Conservation (phyloP, 75 land plant species). For the Adiantum capillusveneris region DNA sequence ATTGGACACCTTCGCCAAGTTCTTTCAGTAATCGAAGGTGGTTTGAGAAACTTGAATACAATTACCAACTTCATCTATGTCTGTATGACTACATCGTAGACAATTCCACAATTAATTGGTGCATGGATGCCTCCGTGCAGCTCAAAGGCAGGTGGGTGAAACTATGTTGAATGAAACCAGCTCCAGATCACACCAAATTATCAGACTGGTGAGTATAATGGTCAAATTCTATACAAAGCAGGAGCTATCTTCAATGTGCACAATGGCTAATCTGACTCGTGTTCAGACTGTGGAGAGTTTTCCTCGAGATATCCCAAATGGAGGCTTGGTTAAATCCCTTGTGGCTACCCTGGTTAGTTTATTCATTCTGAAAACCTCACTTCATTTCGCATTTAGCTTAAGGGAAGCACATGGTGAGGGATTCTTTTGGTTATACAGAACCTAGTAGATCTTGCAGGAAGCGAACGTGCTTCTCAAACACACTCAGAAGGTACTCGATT, state of each 20-base stretch:
- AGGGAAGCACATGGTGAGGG: background rate
- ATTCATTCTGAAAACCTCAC: too few relatives aligned
- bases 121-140: conserved; percentile 34
- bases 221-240: background rate
- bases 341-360: conserved; percentile 83
- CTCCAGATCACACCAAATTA: conserved; percentile 96
- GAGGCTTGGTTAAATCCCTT: conserved; percentile 50
- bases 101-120: background rate
- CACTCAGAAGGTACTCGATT: conserved; percentile 70
- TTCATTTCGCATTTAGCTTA: background rate
- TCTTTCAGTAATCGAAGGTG: conserved; percentile 82
- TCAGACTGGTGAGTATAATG: conserved; percentile 58
- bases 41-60: background rate
- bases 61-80: too few relatives aligned
- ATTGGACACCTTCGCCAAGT: conserved; percentile 57
- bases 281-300: conserved; percentile 87
- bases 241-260: background rate
- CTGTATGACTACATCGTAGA: too few relatives aligned
- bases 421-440: conserved; percentile 44
- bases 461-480: conserved; percentile 95
- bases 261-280: conserved; percentile 2
- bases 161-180: conserved; percentile 79
- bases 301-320: conserved; percentile 44
- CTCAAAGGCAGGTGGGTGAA: conserved; percentile 91
- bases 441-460: conserved; percentile 96